These are phyloP conservation scores for Zangia roseola DNA, from an alignment of 768 basidiomycete species.

Conservation along the genomic window DNA sequence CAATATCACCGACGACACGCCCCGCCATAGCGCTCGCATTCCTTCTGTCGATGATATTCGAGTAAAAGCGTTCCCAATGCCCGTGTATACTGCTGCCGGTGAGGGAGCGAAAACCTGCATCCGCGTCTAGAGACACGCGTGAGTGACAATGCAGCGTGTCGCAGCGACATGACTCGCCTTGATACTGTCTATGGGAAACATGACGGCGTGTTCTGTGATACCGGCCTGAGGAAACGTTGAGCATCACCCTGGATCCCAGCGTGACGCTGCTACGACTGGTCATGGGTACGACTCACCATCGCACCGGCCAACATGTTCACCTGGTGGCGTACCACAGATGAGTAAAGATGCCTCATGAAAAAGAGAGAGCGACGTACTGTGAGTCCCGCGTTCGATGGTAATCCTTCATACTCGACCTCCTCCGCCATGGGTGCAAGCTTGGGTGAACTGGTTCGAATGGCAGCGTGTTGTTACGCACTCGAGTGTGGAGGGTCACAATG, in stretches of 20 bases:
- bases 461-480: slow-evolving; percentile 4
- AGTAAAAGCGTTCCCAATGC: slow-evolving; percentile 86
- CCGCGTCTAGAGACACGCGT: slow-evolving; percentile 64
- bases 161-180: slow-evolving; percentile 59
- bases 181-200: slow-evolving; percentile 98
- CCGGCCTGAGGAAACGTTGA: slow-evolving; percentile 68
- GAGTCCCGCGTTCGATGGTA: slow-evolving; percentile 77
- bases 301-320: slow-evolving; percentile 98
- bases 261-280: background rate
- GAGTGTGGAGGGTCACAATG: slow-evolving; percentile 1
- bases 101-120: slow-evolving; percentile 97
- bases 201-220: slow-evolving; percentile 98
- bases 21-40: slow-evolving; percentile 87
- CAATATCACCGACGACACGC: slow-evolving; percentile 92
- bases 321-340: slow-evolving; percentile 36
- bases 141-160: background rate
- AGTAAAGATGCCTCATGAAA: slow-evolving; percentile 8
- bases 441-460: slow-evolving; percentile 8
- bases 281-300: slow-evolving; percentile 57
- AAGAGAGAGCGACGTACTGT: slow-evolving; percentile 42
- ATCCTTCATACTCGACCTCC: slow-evolving; percentile 61
- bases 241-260: background rate
- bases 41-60: slow-evolving; percentile 96
- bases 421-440: slow-evolving; percentile 33
- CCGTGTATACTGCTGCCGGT: slow-evolving; percentile 82